Evolutionary conservation across 345 rosid genomes (phyloP).

Genomic region (Dipteronia dyeriana): DNA sequence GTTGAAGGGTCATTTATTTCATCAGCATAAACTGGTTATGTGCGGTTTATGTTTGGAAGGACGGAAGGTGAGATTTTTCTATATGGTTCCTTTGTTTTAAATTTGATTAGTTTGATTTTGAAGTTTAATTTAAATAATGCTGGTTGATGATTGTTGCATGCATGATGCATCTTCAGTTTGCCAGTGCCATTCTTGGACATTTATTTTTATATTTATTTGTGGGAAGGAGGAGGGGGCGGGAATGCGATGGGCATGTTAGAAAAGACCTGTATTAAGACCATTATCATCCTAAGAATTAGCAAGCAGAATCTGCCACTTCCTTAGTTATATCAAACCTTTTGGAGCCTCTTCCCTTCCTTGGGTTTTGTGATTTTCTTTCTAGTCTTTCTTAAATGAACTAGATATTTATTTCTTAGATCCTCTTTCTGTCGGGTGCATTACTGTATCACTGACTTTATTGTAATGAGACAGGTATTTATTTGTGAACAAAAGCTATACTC

Average conservation of each 20-base stretch:
- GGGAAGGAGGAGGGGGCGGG: neutral
- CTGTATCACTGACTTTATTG: constrained; percentile 16
- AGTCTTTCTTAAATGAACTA: neutral
- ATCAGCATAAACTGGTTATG: constrained; percentile 76
- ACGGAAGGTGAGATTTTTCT: constrained; percentile 60
- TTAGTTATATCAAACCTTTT: neutral
- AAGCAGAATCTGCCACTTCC: neutral
- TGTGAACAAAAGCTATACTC: constrained; percentile 89
- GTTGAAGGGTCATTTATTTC: constrained; percentile 91
- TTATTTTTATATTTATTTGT: neutral
- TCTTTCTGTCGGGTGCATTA: neutral
- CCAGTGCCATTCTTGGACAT: neutral
- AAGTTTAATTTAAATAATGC: neutral
- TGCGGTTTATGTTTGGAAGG: constrained; percentile 94
- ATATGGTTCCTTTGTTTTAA: neutral
- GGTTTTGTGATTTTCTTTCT: neutral
- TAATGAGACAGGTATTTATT: constrained; percentile 65
- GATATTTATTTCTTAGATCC: neutral
- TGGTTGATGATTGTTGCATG: neutral
- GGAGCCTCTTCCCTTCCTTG: neutral
- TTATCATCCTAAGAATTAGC: neutral
- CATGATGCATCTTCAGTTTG: neutral
- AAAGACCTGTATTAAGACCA: neutral
- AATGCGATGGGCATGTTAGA: neutral
- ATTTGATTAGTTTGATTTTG: neutral